Evolutionary conservation across 345 rosid genomes (phyloP), one percentile per base, ranked within the genome.

Genomic region (Sisymbrium altissimum): DNA sequence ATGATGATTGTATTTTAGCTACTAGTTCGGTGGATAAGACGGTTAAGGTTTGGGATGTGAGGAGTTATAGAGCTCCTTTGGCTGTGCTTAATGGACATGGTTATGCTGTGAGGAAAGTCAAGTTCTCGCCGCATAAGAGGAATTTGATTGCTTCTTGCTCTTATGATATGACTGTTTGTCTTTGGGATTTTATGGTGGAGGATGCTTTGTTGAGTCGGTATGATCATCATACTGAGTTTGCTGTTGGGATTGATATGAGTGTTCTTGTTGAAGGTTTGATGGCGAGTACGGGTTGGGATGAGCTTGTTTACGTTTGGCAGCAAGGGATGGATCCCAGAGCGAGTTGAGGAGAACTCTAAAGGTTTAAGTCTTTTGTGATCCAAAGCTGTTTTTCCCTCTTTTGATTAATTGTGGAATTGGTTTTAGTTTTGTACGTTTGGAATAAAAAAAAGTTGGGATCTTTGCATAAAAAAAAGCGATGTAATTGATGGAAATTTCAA

Each of bases 221-320:
- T 59, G 96, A 92, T 85, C 98, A 95, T 61, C 98, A 92, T 50
- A 86, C 97, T 0, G 96, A 95, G 76, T 92, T 95, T 25, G 91
- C 89, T 0, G 96, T 90, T 4, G 98, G 98, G 43, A 85, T 95
- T 0, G 97, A 95, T 62, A 81, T 92, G 88, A 92, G 96, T 66
- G 96, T 95, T 74, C 98, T 95, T 71, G 98, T 95, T 15, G 96
- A 95, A 61, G 98, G 98, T 14, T 73, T 92, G 14, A 69, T 92
- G 77, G 97, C 96, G 4, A 95, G 97, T 43, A 86, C 99, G 0
- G 97, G 98, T 13, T 95, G 98, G 99, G 99, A 95, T 15, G 98
- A 89, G 82, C 67, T 90, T 58, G 98, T 95, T 39, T 92, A 86
- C 7, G 86, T 92, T 60, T 92, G 98, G 98, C 99, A 88, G 75